Evolutionary conservation across 129 eudicot species (phyloP), one percentile per base, ranked within the genome.

Genomic region (Chrysanthemum makinoi): DNA sequence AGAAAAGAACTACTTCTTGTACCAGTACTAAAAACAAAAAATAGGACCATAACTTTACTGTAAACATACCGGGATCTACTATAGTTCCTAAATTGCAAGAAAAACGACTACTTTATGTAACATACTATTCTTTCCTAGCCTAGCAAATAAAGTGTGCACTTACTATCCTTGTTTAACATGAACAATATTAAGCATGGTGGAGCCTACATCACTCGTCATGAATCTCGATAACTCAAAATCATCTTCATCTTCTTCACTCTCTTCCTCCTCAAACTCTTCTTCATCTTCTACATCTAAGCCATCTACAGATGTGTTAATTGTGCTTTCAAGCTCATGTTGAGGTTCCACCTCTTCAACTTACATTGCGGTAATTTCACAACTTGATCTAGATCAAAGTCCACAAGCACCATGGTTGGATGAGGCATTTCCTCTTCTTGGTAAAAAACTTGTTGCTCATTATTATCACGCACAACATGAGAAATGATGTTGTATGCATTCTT

Each of bases 361-460:
- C 2, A 10, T 10, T 24, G 22, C 3, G 18, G 65, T 59, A 59
- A 10, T 1, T 9, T 8, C 10, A 59, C 70, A 4, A 66, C 55
- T 66, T 66, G 16, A 43, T 66, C 70, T 28, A 39, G 2, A 11
- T 66, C 55, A 66, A 20, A 54, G 47, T 20, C 70, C 3, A 43
- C 56, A 12, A 13, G 55, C 3, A 15, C 30, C 20, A 47, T 18
- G 15, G 4, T 44, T n/a, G 57, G 54, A 8, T 8, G 10, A 12
- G 56, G 10, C 70, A 66, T 66, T 43, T 43, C 55, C 1, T 33
- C 57, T 24, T 66, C 70, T 66, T 66, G 70, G 28, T 33, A 66
- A 66, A 66, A 66, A 0, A 14, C 56, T 43, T 66, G 3, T 13
- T 3, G 14, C 20, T 2, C 55, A 47, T 43, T 10, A 44, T 43